Percentiles rank a stretch among this genome's conserved stretches.
phyloP scores from a whole-genome alignment of 164 flowering plant species.

The Vitis riparia region DNA sequence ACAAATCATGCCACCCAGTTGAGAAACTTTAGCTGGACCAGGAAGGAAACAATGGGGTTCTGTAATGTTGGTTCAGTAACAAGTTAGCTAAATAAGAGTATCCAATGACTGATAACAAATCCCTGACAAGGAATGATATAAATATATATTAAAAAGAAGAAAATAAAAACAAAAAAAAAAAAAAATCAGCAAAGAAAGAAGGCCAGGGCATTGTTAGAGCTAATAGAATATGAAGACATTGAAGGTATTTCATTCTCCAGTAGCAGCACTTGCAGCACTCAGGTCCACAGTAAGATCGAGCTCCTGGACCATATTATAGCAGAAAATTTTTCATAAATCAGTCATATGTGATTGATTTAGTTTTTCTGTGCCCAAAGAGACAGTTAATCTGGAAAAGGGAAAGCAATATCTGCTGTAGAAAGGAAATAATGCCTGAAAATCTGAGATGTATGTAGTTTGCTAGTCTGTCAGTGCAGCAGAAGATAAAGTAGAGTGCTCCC shows the following conservation, averaged over 20 bases:
- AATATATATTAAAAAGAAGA: background rate
- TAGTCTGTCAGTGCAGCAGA: no score
- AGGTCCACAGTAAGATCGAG: constrained; percentile 81
- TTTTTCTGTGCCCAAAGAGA: background rate
- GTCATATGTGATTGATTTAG: background rate
- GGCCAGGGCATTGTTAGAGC: background rate
- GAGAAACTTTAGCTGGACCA: background rate
- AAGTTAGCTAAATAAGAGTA: background rate
- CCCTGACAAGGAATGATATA: background rate
- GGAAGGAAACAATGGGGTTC: background rate
- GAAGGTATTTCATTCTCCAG: constrained; percentile 36
- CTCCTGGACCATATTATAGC: constrained; percentile 31
- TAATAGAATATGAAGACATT: background rate
- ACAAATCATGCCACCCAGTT: background rate
- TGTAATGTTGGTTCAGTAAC: background rate
- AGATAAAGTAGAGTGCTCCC: no score
- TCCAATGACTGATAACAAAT: background rate
- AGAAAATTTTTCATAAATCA: background rate
- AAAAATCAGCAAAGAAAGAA: background rate
- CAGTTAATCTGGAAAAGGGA: background rate
- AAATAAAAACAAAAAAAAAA: background rate
- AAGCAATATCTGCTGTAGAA: background rate
- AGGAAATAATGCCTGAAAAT: background rate
- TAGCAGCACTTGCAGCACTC: constrained; percentile 81
- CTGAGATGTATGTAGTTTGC: no score